Percentiles rank a stretch among this genome's conserved stretches.
Evolutionary conservation across 768 basidiomycete species (phyloP).

Genomic region (Tricholoma saponaceum): DNA sequence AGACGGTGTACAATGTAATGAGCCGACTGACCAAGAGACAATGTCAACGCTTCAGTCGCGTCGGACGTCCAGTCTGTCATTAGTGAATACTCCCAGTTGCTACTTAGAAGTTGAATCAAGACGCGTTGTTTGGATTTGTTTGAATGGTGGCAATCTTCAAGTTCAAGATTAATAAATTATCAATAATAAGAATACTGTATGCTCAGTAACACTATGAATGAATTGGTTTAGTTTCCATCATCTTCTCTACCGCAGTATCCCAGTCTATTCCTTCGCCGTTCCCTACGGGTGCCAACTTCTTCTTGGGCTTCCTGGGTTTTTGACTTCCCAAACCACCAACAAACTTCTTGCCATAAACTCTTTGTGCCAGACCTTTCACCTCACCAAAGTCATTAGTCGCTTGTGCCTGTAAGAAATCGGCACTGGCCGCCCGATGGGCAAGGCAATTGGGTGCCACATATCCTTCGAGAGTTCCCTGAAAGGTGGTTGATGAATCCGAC

Average conservation of each 20-base stretch:
- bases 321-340: conserved; percentile 25
- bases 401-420: conserved; percentile 74
- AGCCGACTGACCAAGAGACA: conserved; percentile 60
- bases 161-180: too few species aligned
- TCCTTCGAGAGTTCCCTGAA: conserved; percentile 38
- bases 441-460: conserved; percentile 60
- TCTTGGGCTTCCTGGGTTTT: conserved; percentile 17
- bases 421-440: conserved; percentile 56
- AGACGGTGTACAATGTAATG: background rate
- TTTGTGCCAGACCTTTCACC: conserved; percentile 63
- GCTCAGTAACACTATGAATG: background rate
- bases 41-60: conserved; percentile 70
- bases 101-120: background rate
- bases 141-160: too few species aligned
- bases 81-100: background rate
- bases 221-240: conserved; percentile 1
- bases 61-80: conserved; percentile 75
- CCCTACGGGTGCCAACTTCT: conserved; percentile 30
- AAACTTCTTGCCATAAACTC: conserved; percentile 39
- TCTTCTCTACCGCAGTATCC: conserved; percentile 33
- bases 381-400: conserved; percentile 68
- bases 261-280: conserved; percentile 41
- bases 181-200: too few species aligned
- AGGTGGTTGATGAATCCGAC: conserved; percentile 12
- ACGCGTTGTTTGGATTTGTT: conserved; percentile 19